A percentile compares a stretch with the other conserved stretches of the same genome.
Conservation (phyloP, 768 basidiomycete species). For the Tylopilus plumbeoviolaceoides region DNA sequence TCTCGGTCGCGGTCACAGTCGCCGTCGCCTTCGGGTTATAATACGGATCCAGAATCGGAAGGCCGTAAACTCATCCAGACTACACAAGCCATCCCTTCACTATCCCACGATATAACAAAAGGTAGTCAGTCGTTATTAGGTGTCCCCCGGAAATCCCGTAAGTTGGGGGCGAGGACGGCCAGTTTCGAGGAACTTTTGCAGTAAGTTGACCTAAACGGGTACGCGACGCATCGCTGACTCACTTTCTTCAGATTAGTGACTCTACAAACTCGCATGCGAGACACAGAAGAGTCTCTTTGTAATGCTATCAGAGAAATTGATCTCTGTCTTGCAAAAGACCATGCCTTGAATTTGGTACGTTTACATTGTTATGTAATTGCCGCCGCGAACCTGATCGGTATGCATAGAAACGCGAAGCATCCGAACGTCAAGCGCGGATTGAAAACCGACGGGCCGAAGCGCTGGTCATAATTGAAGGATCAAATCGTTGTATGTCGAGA, state of each 20-base stretch:
- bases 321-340: constrained; percentile 41
- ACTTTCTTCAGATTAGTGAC: constrained; percentile 42
- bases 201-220: constrained; percentile 39
- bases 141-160: constrained; percentile 23
- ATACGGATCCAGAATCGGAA: constrained; percentile 67
- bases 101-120: constrained; percentile 19
- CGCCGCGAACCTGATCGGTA: constrained; percentile 25
- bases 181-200: constrained; percentile 67
- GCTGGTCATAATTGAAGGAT: constrained; percentile 38
- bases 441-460: constrained; percentile 45
- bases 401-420: constrained; percentile 61
- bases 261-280: constrained; percentile 48
- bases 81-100: constrained; percentile 12
- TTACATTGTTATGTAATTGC: constrained; percentile 19
- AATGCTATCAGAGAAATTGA: constrained; percentile 49
- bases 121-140: constrained; percentile 11
- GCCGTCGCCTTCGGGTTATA: constrained; percentile 63
- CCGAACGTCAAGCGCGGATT: constrained; percentile 58
- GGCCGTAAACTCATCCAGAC: constrained; percentile 39
- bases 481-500: constrained; percentile 42
- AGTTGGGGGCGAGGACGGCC: constrained; percentile 42
- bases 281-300: constrained; percentile 46
- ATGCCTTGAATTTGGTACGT: constrained; percentile 38
- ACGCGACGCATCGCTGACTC: background rate
- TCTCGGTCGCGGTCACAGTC: constrained; percentile 24